Evolutionary conservation across 345 rosid species (phyloP).

Genomic region (Eucalyptus melliodora): DNA sequence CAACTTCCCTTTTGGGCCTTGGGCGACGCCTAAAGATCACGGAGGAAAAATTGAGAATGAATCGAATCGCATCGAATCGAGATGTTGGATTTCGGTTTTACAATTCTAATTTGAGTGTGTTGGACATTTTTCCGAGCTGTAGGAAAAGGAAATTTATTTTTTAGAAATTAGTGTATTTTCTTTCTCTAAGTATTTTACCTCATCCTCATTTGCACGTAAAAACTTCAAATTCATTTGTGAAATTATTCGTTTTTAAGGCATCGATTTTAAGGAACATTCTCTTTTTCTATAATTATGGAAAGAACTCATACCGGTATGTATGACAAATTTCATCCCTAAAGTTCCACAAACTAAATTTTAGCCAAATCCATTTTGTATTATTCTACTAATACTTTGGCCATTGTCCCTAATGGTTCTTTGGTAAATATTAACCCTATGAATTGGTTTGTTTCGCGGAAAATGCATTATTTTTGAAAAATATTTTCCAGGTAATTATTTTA

Average conservation of each 20-base stretch:
- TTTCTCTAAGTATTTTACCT: background rate
- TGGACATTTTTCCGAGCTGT: background rate
- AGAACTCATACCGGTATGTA: background rate
- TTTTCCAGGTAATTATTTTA: background rate
- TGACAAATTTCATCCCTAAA: background rate
- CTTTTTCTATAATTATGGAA: background rate
- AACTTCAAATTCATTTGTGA: background rate
- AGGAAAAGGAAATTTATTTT: background rate
- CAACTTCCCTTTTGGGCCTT: background rate
- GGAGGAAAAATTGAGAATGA: background rate
- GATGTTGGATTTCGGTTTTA: background rate
- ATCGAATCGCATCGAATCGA: background rate
- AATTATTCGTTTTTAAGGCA: background rate
- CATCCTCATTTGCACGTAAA: background rate
- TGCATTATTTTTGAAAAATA: background rate
- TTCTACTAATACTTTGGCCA: rapidly evolving
- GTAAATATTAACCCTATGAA: too few species aligned
- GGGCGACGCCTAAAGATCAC: background rate
- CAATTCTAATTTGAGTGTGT: background rate
- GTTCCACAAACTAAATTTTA: background rate
- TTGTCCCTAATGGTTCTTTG: background rate
- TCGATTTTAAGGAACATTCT: background rate
- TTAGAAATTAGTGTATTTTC: background rate
- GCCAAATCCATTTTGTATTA: background rate
- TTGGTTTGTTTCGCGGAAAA: too few species aligned